Conservation (phyloP, 1,139 yeast genomes). For the Hyphopichia pseudoburtonii region DNA sequence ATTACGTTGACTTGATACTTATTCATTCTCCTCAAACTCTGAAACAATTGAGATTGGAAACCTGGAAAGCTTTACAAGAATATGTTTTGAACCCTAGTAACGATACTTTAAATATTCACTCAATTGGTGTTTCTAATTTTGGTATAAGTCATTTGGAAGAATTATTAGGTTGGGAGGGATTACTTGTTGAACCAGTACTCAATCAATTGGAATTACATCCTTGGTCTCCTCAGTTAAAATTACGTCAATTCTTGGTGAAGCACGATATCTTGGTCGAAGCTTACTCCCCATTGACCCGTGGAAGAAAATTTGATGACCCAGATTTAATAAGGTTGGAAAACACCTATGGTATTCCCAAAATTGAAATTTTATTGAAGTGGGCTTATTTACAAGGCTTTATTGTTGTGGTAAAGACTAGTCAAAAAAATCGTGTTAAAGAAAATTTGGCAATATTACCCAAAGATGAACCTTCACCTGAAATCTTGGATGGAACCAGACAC, state of each 20-base stretch:
- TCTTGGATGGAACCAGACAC: conserved; percentile 21
- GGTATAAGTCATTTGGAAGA: conserved; percentile 38
- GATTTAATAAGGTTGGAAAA: conserved; percentile 32
- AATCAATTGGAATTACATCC: conserved; percentile 50
- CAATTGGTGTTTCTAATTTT: conserved; percentile 46
- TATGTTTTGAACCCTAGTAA: conserved; percentile 27
- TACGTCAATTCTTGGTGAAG: conserved; percentile 35
- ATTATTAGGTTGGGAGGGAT: conserved; percentile 34
- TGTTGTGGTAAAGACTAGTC: conserved; percentile 70
- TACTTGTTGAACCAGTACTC: conserved; percentile 36
- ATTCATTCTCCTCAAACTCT: conserved; percentile 35
- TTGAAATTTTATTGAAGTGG: conserved; percentile 38
- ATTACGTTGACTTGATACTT: conserved; percentile 46
- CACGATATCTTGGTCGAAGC: conserved; percentile 59
- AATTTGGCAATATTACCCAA: conserved; percentile 34
- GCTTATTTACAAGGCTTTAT: conserved; percentile 56
- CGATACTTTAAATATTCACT: conserved; percentile 26
- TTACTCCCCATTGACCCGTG: conserved; percentile 69
- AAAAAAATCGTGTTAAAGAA: conserved; percentile 42
- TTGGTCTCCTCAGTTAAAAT: conserved; percentile 41
- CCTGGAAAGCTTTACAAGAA: conserved; percentile 46
- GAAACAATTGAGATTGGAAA: conserved; percentile 32
- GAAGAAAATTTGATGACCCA: conserved; percentile 53
- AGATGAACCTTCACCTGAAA: conserved; percentile 23
- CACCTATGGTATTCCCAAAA: conserved; percentile 22